Conservation (phyloP, 2,329 filamentous ascomycete genomes). For the Raffaelea albimanens region DNA sequence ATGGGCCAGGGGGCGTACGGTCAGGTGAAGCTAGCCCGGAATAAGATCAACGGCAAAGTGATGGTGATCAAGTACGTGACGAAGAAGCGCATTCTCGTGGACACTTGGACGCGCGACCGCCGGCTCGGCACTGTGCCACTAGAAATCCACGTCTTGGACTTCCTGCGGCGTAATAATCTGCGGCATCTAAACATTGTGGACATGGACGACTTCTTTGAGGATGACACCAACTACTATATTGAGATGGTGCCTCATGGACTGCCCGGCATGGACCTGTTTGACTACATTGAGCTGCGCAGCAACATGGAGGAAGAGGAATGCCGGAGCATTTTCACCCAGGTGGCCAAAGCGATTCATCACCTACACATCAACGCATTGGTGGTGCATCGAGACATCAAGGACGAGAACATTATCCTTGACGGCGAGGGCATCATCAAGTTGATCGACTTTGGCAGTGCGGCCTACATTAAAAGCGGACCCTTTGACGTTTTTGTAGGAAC, state of each 20-base stretch:
- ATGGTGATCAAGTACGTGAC: slow-evolving; percentile 97
- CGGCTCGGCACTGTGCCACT: slow-evolving; percentile 88
- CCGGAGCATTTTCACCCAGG: slow-evolving; percentile 89
- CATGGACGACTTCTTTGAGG: slow-evolving; percentile 67
- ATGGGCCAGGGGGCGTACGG: slow-evolving; percentile 98
- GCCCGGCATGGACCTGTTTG: slow-evolving; percentile 96
- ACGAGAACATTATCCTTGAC: slow-evolving; percentile 94
- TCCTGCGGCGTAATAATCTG: slow-evolving; percentile 65
- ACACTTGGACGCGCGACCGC: slow-evolving; percentile 95
- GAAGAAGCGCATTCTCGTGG: slow-evolving; percentile 89
- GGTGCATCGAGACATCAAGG: slow-evolving; percentile 97
- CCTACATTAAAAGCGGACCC: slow-evolving; percentile 95
- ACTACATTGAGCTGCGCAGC: slow-evolving; percentile 92
- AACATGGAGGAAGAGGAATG: slow-evolving; percentile 96
- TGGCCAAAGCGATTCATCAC: slow-evolving; percentile 81
- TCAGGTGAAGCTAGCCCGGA: slow-evolving; percentile 87
- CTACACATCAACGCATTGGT: slow-evolving; percentile 84
- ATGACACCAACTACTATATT: slow-evolving; percentile 93
- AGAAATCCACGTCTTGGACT: slow-evolving; percentile 95
- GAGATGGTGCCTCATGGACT: slow-evolving; percentile 94
- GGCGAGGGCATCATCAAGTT: slow-evolving; percentile 93
- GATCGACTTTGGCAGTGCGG: slow-evolving; percentile 95
- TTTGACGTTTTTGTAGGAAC: slow-evolving; percentile 99
- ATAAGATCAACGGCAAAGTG: slow-evolving; percentile 72
- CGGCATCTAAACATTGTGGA: slow-evolving; percentile 62